A percentile compares a stretch with the other conserved stretches of the same genome.
Conservation (phyloP, 1,139 yeast genomes). For the Yamadazyma atlantica region DNA sequence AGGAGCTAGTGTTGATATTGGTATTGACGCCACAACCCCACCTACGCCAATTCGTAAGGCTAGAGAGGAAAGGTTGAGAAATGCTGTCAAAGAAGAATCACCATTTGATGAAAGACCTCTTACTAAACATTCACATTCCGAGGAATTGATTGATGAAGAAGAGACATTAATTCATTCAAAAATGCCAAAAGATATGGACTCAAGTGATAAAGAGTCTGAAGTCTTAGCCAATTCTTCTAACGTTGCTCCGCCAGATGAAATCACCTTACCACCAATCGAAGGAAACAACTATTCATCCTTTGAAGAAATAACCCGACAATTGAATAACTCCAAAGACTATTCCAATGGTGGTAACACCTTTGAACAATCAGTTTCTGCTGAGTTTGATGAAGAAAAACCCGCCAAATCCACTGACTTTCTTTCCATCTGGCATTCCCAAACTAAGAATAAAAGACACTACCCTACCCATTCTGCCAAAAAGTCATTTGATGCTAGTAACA, state of each 20-base stretch:
- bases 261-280: constrained; percentile 41
- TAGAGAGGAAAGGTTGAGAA: constrained; percentile 11
- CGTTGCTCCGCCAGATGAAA: constrained; percentile 39
- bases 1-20: constrained; percentile 15
- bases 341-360: constrained; percentile 18
- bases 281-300: constrained; percentile 30
- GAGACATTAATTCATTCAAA: constrained; percentile 7
- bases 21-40: constrained; percentile 19
- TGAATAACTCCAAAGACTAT: constrained; percentile 15
- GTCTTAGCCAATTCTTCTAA: constrained; percentile 45
- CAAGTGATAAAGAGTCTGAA: constrained; percentile 10
- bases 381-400: constrained; percentile 32
- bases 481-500: constrained; percentile 14
- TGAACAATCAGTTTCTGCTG: constrained; percentile 47
- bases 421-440: constrained; percentile 47
- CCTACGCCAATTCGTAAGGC: constrained; percentile 17
- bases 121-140: background rate
- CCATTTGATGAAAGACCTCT: constrained; percentile 1
- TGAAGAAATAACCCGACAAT: constrained; percentile 35
- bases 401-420: constrained; percentile 28
- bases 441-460: constrained; percentile 15
- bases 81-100: no score
- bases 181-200: background rate
- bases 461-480: constrained; percentile 5
- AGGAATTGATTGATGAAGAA: constrained; percentile 3